Evolutionary conservation across 495 filamentous ascomycete species (phyloP).

Genomic region (Lasiosphaeria hispida): DNA sequence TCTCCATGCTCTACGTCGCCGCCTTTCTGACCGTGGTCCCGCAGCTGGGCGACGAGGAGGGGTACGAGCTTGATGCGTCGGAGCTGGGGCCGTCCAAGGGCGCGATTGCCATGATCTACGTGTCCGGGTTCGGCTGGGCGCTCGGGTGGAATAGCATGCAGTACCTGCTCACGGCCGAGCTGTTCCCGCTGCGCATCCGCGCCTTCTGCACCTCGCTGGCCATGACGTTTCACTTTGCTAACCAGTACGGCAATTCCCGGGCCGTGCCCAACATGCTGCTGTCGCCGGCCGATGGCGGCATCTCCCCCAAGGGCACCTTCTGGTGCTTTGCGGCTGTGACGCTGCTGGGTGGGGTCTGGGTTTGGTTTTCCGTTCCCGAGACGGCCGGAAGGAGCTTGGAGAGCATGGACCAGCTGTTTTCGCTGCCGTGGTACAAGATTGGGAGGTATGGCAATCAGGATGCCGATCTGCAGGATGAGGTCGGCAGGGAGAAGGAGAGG

Average conservation of each 20-base stretch:
- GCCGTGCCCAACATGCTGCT: constrained; percentile 58
- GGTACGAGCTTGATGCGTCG: constrained; percentile 28
- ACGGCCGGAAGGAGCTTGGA: constrained; percentile 62
- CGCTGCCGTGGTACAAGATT: constrained; percentile 64
- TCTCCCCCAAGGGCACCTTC: constrained; percentile 55
- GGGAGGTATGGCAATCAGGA: constrained; percentile 58
- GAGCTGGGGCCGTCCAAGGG: constrained; percentile 45
- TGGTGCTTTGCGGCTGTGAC: constrained; percentile 67
- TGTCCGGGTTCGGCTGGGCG: constrained; percentile 67
- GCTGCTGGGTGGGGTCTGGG: constrained; percentile 53
- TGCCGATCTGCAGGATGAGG: constrained; percentile 48
- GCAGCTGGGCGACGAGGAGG: constrained; percentile 36
- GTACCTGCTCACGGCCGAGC: constrained; percentile 71
- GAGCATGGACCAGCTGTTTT: constrained; percentile 67
- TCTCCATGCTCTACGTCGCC: constrained; percentile 68
- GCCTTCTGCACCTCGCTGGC: constrained; percentile 50
- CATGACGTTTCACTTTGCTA: constrained; percentile 65
- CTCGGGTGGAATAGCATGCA: constrained; percentile 75
- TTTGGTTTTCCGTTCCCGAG: constrained; percentile 65
- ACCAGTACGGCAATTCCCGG: constrained; percentile 68
- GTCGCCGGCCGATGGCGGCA: constrained; percentile 42
- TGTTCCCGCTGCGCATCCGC: constrained; percentile 64
- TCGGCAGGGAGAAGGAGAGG: constrained; percentile 26
- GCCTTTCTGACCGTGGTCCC: constrained; percentile 59
- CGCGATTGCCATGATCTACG: constrained; percentile 64